Evolutionary conservation across 352 stramenopile species (phyloP).

Genomic region (Albugo candida): DNA sequence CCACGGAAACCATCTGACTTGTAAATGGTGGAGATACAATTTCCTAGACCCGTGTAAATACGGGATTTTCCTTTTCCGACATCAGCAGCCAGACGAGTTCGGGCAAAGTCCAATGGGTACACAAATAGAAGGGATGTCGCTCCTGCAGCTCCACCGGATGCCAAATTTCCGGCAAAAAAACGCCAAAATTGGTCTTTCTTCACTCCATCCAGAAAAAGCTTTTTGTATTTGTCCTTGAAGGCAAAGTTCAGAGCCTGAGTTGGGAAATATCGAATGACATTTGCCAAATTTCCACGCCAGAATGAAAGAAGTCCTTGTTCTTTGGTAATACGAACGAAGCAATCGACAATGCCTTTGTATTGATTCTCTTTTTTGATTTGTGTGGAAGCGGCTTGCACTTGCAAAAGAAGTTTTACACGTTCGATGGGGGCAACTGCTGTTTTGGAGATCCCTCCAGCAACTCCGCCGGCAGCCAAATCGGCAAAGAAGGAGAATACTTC

Average conservation of each 20-base stretch:
- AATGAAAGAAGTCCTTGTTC: conserved; percentile 80
- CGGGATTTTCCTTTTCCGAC: conserved; percentile 92
- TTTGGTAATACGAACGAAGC: conserved; percentile 73
- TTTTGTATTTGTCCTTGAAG: conserved; percentile 89
- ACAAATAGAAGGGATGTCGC: conserved; percentile 92
- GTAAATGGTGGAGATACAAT: conserved; percentile 95
- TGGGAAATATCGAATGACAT: conserved; percentile 87
- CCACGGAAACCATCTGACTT: conserved; percentile 76
- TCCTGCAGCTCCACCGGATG: conserved; percentile 92
- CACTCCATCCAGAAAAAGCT: conserved; percentile 69
- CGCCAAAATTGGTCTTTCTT: conserved; percentile 95
- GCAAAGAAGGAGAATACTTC: conserved; percentile 45
- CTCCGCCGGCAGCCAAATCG: conserved; percentile 70
- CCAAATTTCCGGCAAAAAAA: conserved; percentile 98
- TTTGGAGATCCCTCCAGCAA: conserved; percentile 81
- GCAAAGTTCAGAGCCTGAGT: conserved; percentile 86
- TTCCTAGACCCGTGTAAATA: conserved; percentile 93
- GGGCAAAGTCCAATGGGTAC: conserved; percentile 96
- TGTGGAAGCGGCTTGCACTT: conserved; percentile 78
- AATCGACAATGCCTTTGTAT: conserved; percentile 85
- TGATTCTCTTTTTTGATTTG: conserved; percentile 84
- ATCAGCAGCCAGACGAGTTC: conserved; percentile 97
- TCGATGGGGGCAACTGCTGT: conserved; percentile 80
- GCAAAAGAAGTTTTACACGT: conserved; percentile 83
- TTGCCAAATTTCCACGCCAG: conserved; percentile 83